Evolutionary conservation across 441 rosid genomes (phyloP), one percentile per base, ranked within the genome.

Genomic region (Cnidoscolus chayamansa): DNA sequence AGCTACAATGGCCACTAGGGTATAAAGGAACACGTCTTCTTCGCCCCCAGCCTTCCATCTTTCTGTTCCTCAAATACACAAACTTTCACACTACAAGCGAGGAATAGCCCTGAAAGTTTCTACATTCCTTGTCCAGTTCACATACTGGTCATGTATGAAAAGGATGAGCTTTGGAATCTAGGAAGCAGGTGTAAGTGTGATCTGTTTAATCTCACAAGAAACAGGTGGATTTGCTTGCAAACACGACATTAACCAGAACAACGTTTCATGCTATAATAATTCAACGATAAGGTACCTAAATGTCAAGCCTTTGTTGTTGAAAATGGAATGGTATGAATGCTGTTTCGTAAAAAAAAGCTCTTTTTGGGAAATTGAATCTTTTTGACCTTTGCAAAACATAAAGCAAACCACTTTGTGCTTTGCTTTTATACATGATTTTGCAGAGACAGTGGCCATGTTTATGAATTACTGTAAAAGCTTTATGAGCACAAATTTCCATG

Each of bases 311-410:
- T 65, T 55, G 19, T 66, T 55, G 73, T 74, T 63, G 76, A 72
- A 69, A 77, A 56, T 71, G 73, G 20, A 45, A 47, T 17, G 45
- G 43, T 43, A 15, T 55, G 76, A 76, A 74, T 64, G 77, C 54
- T 78, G 81, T 73, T 85, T 55, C 59, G 65, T 65, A 80, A 83
- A 74, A 83, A 74, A 81, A 53, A 66, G 30, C 3, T 2, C 45
- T 79, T 84, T 83, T 77, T 74, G 77, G 87, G 84, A 78, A 82
- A 82, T 84, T 79, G 86, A 65, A 82, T 68, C 86, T 77, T 78
- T 80, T 79, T 81, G 81, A 83, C 85, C 74, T 78, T 81, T 71
- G 51, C 63, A 72, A 68, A 70, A 73, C 74, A 58, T 76, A 83
- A 83, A 81, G 82, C 55, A 64, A 65, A 73, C 75, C 65, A 66